A percentile compares a stretch with the other conserved stretches of the same genome.
phyloP scores from a whole-genome alignment of 169 alveolate species.

The Cryptosporidium ubiquitum region DNA sequence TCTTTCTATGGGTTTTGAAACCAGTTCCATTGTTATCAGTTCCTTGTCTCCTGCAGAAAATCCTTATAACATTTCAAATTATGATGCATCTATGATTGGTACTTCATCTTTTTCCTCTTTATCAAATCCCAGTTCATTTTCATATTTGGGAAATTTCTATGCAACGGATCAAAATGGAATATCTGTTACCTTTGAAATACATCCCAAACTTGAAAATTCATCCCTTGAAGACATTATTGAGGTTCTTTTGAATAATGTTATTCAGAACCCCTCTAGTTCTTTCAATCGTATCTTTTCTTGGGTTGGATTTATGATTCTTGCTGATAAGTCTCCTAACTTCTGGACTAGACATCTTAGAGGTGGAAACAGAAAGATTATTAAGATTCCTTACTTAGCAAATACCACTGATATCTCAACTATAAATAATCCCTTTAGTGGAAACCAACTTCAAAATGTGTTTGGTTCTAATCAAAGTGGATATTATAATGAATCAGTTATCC shows the following conservation, averaged over 20 bases:
- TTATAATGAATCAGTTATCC: neutral
- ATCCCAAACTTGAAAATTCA: slow-evolving; percentile 26
- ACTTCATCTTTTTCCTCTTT: neutral
- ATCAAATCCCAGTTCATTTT: neutral
- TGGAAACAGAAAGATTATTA: slow-evolving; percentile 39
- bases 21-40: neutral
- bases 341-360: slow-evolving; percentile 75
- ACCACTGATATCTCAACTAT: neutral
- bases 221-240: slow-evolving; percentile 63
- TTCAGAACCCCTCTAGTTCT: slow-evolving; percentile 69
- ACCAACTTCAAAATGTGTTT: neutral
- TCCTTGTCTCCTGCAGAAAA: slow-evolving; percentile 60
- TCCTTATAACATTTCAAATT: slow-evolving; percentile 30
- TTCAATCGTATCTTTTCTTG: slow-evolving; percentile 68
- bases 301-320: slow-evolving; percentile 71
- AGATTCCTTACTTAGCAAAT: slow-evolving; percentile 36
- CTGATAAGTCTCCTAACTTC: slow-evolving; percentile 70
- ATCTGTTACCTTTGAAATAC: slow-evolving; percentile 63
- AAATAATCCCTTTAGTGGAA: neutral
- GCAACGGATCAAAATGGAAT: slow-evolving; percentile 53
- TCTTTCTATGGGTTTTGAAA: slow-evolving; percentile 57
- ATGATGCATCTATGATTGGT: neutral
- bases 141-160: neutral
- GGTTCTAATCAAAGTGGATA: neutral
- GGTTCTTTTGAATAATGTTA: slow-evolving; percentile 31